Percentiles rank a stretch among this genome's conserved stretches.
Evolutionary conservation across 2,329 filamentous ascomycete genomes (phyloP).

Genomic region (Colletotrichum sojae): DNA sequence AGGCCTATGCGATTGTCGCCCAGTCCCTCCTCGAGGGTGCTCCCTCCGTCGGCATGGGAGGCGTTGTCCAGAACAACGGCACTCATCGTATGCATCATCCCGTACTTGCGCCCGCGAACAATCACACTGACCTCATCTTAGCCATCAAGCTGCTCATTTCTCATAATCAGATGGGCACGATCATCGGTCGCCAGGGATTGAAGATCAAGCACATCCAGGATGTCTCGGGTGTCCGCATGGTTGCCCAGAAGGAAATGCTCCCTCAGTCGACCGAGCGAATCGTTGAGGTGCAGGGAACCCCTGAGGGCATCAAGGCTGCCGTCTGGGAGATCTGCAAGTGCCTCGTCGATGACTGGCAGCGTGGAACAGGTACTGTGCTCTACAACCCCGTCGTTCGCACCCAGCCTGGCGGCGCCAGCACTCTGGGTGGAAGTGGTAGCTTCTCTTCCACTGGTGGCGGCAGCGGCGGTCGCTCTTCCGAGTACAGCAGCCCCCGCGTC

Average conservation of each 20-base stretch:
- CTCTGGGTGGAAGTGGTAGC: slow-evolving; percentile 50
- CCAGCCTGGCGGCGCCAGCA: slow-evolving; percentile 71
- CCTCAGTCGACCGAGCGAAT: slow-evolving; percentile 98
- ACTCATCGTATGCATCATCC: slow-evolving; percentile 83
- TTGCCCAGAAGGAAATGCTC: slow-evolving; percentile 99
- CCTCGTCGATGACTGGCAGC: slow-evolving; percentile 96
- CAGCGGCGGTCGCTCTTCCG: slow-evolving; percentile 60
- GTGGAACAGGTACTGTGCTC: slow-evolving; percentile 94
- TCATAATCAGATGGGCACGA: slow-evolving; percentile 99
- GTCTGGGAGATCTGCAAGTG: slow-evolving; percentile 99
- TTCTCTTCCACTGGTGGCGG: slow-evolving; percentile 54
- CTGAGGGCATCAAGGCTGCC: slow-evolving; percentile 94
- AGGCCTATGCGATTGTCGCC: slow-evolving; percentile 94
- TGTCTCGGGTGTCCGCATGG: slow-evolving; percentile 96
- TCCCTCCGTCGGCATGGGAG: slow-evolving; percentile 96
- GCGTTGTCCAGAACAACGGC: slow-evolving; percentile 86
- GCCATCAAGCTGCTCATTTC: slow-evolving; percentile 98
- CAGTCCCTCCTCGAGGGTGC: slow-evolving; percentile 93
- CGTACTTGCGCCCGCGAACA: neutral
- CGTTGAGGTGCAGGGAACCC: slow-evolving; percentile 95
- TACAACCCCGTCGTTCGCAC: slow-evolving; percentile 97
- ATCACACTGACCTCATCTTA: slow-evolving; percentile 56
- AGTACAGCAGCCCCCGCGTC: slow-evolving; percentile 78
- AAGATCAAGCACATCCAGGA: slow-evolving; percentile 99
- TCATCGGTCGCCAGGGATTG: slow-evolving; percentile 94